Conservation (phyloP, 768 basidiomycete genomes). For the Amanita rubescens region DNA sequence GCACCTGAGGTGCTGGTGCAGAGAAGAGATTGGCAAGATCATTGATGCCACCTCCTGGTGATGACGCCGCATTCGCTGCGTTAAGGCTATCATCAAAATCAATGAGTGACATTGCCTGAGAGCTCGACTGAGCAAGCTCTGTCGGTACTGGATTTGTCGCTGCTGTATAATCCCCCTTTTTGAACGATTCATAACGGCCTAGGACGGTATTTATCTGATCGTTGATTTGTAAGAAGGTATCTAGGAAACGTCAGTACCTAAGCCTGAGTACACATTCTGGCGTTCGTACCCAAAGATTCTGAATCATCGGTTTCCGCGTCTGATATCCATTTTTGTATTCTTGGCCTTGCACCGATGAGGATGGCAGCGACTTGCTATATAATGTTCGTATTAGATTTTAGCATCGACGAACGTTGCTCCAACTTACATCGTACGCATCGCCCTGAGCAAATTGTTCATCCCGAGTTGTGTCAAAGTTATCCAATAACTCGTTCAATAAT, state of each 20-base stretch:
- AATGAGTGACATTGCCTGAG: conserved; percentile 50
- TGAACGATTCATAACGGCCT: conserved; percentile 87
- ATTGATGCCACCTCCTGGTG: conserved; percentile 25
- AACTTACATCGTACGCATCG: conserved; percentile 85
- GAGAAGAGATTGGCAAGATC: conserved; percentile 64
- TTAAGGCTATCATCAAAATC: conserved; percentile 59
- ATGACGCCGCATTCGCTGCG: conserved; percentile 12
- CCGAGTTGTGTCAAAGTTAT: conserved; percentile 69
- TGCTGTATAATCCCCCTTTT: conserved; percentile 76
- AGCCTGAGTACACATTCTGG: not conserved
- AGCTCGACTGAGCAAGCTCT: conserved; percentile 37
- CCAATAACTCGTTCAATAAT: conserved; percentile 93
- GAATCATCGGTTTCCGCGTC: conserved; percentile 87
- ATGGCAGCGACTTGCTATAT: conserved; percentile 87
- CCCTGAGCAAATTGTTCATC: conserved; percentile 81
- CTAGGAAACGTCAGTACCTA: conserved; percentile 30
- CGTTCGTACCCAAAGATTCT: conserved; percentile 70
- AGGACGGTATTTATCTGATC: conserved; percentile 95
- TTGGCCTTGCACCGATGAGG: conserved; percentile 77
- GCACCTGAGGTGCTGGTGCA: conserved; percentile 17
- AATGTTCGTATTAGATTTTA: conserved; percentile 8
- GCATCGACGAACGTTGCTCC: not conserved
- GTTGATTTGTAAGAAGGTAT: conserved; percentile 92
- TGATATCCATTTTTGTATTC: conserved; percentile 96
- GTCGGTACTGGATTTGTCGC: conserved; percentile 63